These are phyloP conservation scores for Schizothecium vesticola DNA, from an alignment of 495 filamentous ascomycete genomes.

Conservation along the genomic window DNA sequence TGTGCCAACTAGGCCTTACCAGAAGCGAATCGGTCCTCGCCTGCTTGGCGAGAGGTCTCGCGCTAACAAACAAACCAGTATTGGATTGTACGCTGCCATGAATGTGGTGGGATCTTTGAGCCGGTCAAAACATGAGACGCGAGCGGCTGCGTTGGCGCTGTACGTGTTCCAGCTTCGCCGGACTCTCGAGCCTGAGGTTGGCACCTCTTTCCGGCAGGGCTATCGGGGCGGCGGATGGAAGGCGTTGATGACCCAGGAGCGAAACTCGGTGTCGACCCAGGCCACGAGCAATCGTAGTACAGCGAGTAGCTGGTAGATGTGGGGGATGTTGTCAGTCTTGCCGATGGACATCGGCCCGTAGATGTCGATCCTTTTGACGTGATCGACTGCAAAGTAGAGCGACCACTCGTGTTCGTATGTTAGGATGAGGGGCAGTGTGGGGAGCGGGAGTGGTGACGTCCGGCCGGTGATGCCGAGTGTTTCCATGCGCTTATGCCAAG, in stretches of 20 bases:
- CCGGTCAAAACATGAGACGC: no score
- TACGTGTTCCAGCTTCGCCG: no score
- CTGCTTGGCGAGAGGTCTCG: no score
- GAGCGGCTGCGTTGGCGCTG: no score
- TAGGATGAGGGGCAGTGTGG: slow-evolving; percentile 6
- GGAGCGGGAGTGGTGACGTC: background rate
- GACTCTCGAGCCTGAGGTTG: no score
- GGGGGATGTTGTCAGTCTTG: slow-evolving; percentile 2
- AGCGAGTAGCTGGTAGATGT: slow-evolving; percentile 3
- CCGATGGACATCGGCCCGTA: background rate
- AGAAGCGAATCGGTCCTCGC: no score
- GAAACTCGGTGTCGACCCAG: background rate
- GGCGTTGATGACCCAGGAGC: background rate
- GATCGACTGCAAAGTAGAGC: slow-evolving; percentile 9
- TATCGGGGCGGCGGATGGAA: no score
- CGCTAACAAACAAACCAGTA: no score
- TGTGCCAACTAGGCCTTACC: no score
- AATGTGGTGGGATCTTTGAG: no score
- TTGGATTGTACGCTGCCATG: no score
- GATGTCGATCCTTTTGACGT: background rate
- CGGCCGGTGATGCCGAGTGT: background rate
- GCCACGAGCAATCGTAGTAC: background rate
- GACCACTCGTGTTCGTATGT: slow-evolving; percentile 5
- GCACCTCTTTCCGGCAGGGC: no score
- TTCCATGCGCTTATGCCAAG: slow-evolving; percentile 11